Base-by-base conservation (phyloP, 1,139 yeast genomes). In the Candida gigantensis region DNA sequence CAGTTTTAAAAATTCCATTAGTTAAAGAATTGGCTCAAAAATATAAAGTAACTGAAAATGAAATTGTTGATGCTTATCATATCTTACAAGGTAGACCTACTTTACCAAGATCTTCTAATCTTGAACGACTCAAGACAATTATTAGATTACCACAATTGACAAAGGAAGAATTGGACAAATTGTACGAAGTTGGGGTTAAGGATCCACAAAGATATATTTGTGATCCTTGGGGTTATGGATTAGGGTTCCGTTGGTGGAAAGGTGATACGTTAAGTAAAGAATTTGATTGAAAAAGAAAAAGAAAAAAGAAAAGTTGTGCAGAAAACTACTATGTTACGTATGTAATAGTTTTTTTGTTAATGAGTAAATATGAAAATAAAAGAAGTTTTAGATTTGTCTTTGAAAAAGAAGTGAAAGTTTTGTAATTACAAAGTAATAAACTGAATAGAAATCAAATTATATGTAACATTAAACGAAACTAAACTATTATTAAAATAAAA, bases 181-280 rank as follows among this genome's bases (percentile, higher is more conserved):
- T 79, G 39, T 73, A 72, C 43, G 44, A 67, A 18, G 43, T 70
- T 34, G 84, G 84, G 6, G 56, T 45, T 1, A 52, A 62, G 3
- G 50, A 73, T 12, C 79, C 82, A 14, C 60, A 44, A 20, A 54
- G 74, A 41, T 62, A 63, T 42, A 50, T 49, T 24, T 54, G 48
- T 37, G 70, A 64, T 41, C 57, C 57, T 4, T 66, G 68, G 69
- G 72, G 72, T 8, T 53, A 52, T 30, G 68, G 68, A 2, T 29
- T 65, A 15, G 70, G 72, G 0, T 64, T 65, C 46, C 55, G 51
- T 43, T 65, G 58, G 57, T 65, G 71, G 71, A 44, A 56, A 30
- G 65, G 65, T 32, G 66, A 61, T 30, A 49, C 43, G 7, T 42
- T 51, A 19, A 55, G 58, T 31, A 49, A 46, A 34, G 39, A 33